Percentiles rank a stretch among this genome's conserved stretches.
These are phyloP conservation scores for Batkoa obscura DNA, from an alignment of 371 early-diverging fungal genomes.

Conservation along the genomic window DNA sequence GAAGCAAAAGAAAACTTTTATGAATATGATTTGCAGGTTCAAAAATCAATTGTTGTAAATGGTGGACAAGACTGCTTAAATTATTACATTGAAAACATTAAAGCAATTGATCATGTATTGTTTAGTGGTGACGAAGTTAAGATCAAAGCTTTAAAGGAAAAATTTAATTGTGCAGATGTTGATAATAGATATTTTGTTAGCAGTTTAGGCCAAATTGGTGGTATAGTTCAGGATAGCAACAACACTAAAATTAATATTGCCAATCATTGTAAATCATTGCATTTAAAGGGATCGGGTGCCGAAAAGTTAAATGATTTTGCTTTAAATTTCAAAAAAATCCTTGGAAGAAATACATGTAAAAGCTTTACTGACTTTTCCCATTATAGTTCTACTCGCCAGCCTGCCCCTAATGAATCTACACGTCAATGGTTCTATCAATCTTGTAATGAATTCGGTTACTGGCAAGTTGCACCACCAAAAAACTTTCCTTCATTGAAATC, in stretches of 20 bases:
- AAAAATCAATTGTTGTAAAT: conserved; percentile 21
- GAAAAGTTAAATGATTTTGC: conserved; percentile 8
- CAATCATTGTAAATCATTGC: conserved; percentile 11
- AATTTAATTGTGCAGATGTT: background rate
- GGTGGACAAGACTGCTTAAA: conserved; percentile 7
- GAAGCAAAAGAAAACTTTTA: conserved; percentile 30
- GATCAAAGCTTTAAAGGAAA: background rate
- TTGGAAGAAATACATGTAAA: conserved; percentile 11
- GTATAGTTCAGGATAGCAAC: conserved; percentile 12
- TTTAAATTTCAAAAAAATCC: conserved; percentile 9
- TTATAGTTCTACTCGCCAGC: background rate
- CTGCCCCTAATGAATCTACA: conserved; percentile 8
- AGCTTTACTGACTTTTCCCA: background rate
- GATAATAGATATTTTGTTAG: background rate
- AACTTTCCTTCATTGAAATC: background rate
- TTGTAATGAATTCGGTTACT: conserved; percentile 49
- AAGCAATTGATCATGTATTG: conserved; percentile 14
- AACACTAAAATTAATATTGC: conserved; percentile 11
- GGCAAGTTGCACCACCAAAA: conserved; percentile 25
- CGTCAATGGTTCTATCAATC: conserved; percentile 41
- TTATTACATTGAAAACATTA: background rate
- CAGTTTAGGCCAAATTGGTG: conserved; percentile 17
- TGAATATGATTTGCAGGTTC: conserved; percentile 30
- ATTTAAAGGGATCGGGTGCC: conserved; percentile 12
- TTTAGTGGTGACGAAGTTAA: background rate